Evolutionary conservation across 345 rosid species (phyloP), one percentile per base, ranked within the genome.

Genomic region (Syzygium grande): DNA sequence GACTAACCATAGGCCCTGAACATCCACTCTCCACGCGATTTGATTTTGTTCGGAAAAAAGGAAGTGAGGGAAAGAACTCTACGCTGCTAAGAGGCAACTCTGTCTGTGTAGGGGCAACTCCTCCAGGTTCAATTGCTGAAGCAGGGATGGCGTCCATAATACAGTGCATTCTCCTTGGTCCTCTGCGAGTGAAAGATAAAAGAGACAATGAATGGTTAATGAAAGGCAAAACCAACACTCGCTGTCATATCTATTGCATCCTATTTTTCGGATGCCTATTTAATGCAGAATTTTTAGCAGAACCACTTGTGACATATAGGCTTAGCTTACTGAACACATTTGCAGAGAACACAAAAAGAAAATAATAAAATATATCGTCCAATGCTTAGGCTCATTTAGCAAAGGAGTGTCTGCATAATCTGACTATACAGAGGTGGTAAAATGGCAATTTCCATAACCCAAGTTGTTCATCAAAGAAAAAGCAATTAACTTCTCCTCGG

Each of bases 81-180:
- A 91, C 84, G 89, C 89, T 92, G 90, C 92, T 87, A 52, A 89
- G 98, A 84, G 91, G 17, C 89, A 95, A 93, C 91, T 96, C 96
- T 27, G 94, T 95, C 90, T 92, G 99, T 16, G 98, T 95, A 10
- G 99, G 99, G 86, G 98, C 96, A 84, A 91, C 93, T 78, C 98
- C 98, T 84, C 95, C 99, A 53, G 95, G 94, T 90, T 93, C 96
- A 86, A 96, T 56, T 14, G 99, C 88, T 77, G 98, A 92, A n/a
- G 95, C 94, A 84, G 99, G 98, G 87, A 97, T 94, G 61, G 94
- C 92, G 86, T 95, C 96, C 96, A 97, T 95, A 78, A 90, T 52
- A 87, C 99, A 97, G 29, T 94, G 98, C 98, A 97, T 97, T 92
- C 96, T 94, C 95, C 99, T 95, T 13, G 99, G 99, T 55, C 99